Conservation (phyloP, 192 early-diverging fungal genomes). For the Coemansia sp. region DNA sequence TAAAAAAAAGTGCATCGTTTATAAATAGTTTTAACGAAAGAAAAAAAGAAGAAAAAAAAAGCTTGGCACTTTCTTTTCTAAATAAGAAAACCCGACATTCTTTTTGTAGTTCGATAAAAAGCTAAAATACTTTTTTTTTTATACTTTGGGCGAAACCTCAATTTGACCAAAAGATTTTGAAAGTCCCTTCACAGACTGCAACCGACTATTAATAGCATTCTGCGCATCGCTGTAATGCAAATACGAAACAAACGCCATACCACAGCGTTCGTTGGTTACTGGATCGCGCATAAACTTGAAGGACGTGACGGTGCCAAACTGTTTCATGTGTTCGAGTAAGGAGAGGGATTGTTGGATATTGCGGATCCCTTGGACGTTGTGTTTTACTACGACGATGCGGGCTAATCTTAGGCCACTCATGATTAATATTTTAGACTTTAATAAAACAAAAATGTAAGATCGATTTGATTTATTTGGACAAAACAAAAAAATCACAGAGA, state of each 20-base stretch:
- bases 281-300: conserved; percentile 36
- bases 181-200: neutral
- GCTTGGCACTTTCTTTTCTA: neutral
- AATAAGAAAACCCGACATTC: too few species aligned
- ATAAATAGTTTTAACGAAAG: neutral
- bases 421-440: neutral
- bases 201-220: neutral
- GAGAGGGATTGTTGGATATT: conserved; percentile 17
- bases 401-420: neutral
- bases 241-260: conserved; percentile 32
- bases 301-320: conserved; percentile 27
- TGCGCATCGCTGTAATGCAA: conserved; percentile 23
- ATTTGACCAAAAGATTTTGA: neutral
- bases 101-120: too few species aligned
- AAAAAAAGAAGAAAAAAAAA: conserved; percentile 1
- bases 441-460: too few species aligned
- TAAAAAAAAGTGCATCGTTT: neutral
- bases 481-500: neutral
- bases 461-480: too few species aligned
- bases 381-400: conserved; percentile 21
- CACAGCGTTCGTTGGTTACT: conserved; percentile 31
- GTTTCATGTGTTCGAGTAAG: conserved; percentile 36
- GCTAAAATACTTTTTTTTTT: too few species aligned
- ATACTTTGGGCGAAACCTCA: neutral
- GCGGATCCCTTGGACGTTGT: conserved; percentile 19